phyloP scores from a whole-genome alignment of 1,284 basidiomycete genomes.

The Rhodofomes roseus region DNA sequence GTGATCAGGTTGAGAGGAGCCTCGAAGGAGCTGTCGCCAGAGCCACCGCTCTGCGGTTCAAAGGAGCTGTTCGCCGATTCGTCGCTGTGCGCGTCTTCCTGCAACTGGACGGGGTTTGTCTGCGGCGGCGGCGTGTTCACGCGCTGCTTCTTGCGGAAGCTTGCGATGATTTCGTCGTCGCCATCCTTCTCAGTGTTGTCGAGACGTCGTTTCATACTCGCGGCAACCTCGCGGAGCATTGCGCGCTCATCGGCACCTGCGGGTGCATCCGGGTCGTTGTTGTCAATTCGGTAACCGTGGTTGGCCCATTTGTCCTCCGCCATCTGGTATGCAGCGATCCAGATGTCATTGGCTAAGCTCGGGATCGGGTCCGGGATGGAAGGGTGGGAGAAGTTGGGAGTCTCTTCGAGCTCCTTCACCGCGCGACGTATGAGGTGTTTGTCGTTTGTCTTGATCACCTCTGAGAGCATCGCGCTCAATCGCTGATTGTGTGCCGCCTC shows the following conservation, averaged over 20 bases:
- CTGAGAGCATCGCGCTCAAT: neutral
- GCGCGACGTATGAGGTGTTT: neutral
- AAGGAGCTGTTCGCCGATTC: neutral
- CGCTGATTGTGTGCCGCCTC: neutral
- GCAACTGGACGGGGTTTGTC: neutral
- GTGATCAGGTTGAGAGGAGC: neutral
- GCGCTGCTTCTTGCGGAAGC: neutral
- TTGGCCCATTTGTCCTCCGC: neutral
- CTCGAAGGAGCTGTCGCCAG: neutral
- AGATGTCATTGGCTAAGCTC: neutral
- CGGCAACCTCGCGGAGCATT: neutral
- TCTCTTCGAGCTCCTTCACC: neutral
- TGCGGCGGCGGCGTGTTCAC: neutral
- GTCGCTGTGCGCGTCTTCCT: neutral
- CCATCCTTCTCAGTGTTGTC: neutral
- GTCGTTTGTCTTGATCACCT: neutral
- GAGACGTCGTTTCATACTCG: neutral
- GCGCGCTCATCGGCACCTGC: neutral
- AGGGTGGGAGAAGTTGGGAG: neutral
- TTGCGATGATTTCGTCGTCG: neutral
- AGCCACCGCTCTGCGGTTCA: neutral
- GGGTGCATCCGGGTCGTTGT: neutral
- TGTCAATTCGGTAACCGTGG: neutral
- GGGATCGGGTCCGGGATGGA: neutral
- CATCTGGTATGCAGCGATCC: neutral